A percentile compares a stretch with the other conserved stretches of the same genome.
Conservation (phyloP, 768 basidiomycete species). For the Cystoderma amianthinum region DNA sequence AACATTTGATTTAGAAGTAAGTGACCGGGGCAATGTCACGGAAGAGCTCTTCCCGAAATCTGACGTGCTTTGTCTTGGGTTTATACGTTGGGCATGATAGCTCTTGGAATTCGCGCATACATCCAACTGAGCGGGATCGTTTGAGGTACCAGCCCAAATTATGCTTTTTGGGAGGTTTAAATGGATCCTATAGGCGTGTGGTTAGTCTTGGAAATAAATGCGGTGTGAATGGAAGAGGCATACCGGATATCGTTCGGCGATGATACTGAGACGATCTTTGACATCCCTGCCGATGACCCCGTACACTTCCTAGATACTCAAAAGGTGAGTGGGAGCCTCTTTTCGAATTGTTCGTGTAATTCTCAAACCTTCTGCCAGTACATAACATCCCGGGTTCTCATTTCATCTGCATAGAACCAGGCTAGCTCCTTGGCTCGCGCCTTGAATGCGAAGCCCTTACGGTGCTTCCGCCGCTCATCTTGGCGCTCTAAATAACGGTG, state of each 20-base stretch:
- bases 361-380: constrained; percentile 23
- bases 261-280: constrained; percentile 17
- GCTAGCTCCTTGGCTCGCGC: constrained; percentile 22
- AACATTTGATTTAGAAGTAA: no score
- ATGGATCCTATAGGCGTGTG: constrained; percentile 24
- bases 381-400: constrained; percentile 24
- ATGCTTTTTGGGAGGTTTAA: constrained; percentile 25
- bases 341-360: background rate
- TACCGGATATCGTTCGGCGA: constrained; percentile 22
- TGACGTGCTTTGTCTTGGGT: no score
- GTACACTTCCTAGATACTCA: constrained; percentile 20
- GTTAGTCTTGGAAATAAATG: background rate
- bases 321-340: background rate
- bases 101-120: constrained; percentile 21
- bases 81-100: no score
- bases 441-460: constrained; percentile 24
- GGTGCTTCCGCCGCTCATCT: constrained; percentile 23
- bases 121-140: constrained; percentile 27
- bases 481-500: constrained; percentile 32
- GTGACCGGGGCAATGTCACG: no score
- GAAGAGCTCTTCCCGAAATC: no score
- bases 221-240: constrained; percentile 6
- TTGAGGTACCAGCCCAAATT: constrained; percentile 32
- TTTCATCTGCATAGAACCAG: constrained; percentile 27
- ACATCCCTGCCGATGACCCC: constrained; percentile 19